Percentiles rank a stretch among this genome's conserved stretches.
Evolutionary conservation across 768 basidiomycete genomes (phyloP).

Genomic region (Symmetrospora coprosmae): DNA sequence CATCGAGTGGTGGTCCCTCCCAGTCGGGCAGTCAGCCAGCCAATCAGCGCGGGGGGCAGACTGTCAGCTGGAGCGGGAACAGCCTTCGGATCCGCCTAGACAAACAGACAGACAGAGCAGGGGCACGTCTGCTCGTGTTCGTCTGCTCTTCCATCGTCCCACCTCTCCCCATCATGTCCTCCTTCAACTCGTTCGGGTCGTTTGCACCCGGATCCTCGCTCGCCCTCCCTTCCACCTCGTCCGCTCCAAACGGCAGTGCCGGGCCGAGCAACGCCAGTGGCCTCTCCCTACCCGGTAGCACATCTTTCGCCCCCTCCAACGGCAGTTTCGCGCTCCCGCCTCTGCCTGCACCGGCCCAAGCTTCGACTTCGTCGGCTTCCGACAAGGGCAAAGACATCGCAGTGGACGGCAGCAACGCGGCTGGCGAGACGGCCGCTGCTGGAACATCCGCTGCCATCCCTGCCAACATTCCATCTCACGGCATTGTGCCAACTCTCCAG

Average conservation of each 20-base stretch:
- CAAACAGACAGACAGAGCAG: neutral
- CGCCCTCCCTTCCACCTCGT: neutral
- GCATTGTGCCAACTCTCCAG: slow-evolving; percentile 96
- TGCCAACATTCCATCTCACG: slow-evolving; percentile 45
- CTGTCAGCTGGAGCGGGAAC: neutral
- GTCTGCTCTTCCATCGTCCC: neutral
- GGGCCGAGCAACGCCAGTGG: neutral
- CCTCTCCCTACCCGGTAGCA: slow-evolving; percentile 4
- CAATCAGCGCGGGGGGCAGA: too few species aligned
- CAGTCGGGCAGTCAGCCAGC: neutral
- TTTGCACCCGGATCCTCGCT: slow-evolving; percentile 10
- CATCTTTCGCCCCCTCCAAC: neutral
- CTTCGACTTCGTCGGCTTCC: slow-evolving; percentile 2
- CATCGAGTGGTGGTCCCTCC: slow-evolving; percentile 1
- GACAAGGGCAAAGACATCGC: neutral
- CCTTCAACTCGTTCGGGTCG: slow-evolving; percentile 13
- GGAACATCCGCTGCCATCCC: neutral
- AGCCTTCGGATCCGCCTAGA: neutral
- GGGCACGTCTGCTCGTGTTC: neutral
- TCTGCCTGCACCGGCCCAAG: slow-evolving; percentile 17
- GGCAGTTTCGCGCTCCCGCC: slow-evolving; percentile 14
- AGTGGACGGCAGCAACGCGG: neutral
- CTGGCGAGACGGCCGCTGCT: neutral
- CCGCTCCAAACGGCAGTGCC: neutral
- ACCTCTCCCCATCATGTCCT: neutral